Percentiles rank a stretch among this genome's conserved stretches.
Conservation (phyloP, 495 filamentous ascomycete genomes). For the Tuber umbilicatum region DNA sequence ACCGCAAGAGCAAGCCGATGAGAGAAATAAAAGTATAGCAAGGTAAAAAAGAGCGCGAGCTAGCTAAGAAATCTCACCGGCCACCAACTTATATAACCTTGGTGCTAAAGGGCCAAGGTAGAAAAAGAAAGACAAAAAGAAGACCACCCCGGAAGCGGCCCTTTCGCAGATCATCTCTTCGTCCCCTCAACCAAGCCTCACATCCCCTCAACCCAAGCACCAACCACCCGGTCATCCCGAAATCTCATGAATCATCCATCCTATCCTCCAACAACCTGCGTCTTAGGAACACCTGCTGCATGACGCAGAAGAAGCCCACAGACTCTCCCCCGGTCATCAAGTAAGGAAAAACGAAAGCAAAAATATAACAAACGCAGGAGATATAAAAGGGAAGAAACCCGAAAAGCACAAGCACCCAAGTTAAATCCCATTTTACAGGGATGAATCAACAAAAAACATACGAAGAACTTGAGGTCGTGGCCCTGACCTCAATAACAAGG, state of each 20-base stretch:
- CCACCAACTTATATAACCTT: constrained; percentile 8
- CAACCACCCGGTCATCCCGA: constrained; percentile 1
- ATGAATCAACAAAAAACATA: constrained; percentile 19
- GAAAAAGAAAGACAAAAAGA: constrained; percentile 23
- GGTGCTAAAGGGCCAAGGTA: constrained; percentile 11
- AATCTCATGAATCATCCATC: neutral
- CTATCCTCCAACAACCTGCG: neutral
- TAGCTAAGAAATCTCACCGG: constrained; percentile 5
- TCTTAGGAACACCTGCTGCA: neutral
- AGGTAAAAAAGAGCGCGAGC: constrained; percentile 20
- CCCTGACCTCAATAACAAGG: neutral
- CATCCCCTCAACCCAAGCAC: constrained; percentile 11
- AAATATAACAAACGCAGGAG: constrained; percentile 1
- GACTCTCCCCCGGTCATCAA: constrained; percentile 7
- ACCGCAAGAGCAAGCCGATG: constrained; percentile 7
- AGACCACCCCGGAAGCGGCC: constrained; percentile 37
- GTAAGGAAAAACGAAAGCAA: constrained; percentile 12
- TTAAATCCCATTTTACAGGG: constrained; percentile 26
- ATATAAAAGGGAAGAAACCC: constrained; percentile 36
- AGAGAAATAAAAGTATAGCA: constrained; percentile 11
- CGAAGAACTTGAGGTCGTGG: neutral
- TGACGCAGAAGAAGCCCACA: neutral
- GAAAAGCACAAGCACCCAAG: constrained; percentile 38
- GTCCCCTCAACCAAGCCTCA: neutral
- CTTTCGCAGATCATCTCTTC: constrained; percentile 28